Percentiles rank a stretch among this genome's conserved stretches.
Conservation (phyloP, 371 early-diverging fungal species). For the Rhizopus delemar region DNA sequence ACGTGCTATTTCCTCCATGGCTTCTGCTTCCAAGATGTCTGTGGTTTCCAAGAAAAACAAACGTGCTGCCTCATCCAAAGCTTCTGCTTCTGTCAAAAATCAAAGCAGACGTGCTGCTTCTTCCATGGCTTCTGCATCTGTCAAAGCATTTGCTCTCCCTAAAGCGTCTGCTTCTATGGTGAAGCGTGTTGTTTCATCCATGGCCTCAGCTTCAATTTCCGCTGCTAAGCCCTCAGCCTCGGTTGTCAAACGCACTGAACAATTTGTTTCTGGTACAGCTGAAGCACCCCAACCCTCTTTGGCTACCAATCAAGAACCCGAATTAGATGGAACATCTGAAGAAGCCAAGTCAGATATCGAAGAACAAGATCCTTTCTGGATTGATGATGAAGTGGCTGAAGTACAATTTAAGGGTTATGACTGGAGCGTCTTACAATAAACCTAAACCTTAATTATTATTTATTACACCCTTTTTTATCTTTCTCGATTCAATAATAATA, state of each 20-base stretch:
- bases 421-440: conserved; percentile 8
- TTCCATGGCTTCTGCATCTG: conserved; percentile 5
- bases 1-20: background rate
- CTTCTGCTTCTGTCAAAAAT: conserved; percentile 4
- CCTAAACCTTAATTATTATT: conserved; percentile 1
- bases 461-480: background rate
- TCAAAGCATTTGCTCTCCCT: background rate
- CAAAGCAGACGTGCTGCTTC: conserved; percentile 5
- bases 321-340: background rate
- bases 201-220: background rate
- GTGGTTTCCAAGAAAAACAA: background rate
- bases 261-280: background rate
- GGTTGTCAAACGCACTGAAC: conserved; percentile 6
- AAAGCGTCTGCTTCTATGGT: background rate
- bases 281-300: conserved; percentile 4
- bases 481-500: too few relatives aligned
- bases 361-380: conserved; percentile 8
- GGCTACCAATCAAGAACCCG: background rate
- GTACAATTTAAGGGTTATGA: conserved; percentile 11
- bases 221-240: conserved; percentile 1
- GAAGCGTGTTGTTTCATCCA: too few relatives aligned
- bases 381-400: conserved; percentile 16
- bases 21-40: background rate
- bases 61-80: background rate
- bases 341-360: conserved; percentile 3